Evolutionary conservation across 108 stramenopile species (phyloP), one percentile per base, ranked within the genome.

Genomic region (Nitzschia putrida): DNA sequence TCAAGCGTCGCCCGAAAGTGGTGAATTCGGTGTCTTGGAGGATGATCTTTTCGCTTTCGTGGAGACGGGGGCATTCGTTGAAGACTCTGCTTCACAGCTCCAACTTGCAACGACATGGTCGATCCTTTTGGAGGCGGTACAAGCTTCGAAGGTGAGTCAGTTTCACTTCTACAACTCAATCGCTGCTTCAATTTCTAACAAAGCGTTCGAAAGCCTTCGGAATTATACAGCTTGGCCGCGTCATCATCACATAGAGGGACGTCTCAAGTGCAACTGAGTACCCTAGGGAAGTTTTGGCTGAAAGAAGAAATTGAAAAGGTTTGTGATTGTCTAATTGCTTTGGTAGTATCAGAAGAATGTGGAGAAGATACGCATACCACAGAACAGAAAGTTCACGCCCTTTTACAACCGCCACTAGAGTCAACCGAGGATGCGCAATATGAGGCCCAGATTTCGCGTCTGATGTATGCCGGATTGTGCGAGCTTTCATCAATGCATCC

Each of bases 261-360:
- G 29, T n/a, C 26, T 39, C 58, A 18, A 39, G 6, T 69, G 1
- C 50, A 53, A 0, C 20, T 74, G 66, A 74, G 58, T 57, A 14
- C 74, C 11, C 53, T 53, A 23, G 74, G 54, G 6, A 69, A 69
- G 29, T 60, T 50, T 60, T 26, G 68, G 13, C 23, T 76, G 7
- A 45, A 44, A 4, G 41, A 68, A 29, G 60, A 68, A 39, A 42
- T 69, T 20, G 51, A 69, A 16, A 55, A 60, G 41, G 41, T 76
- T 20, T 76, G 68, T 24, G 61, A 63, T 52, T 76, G 74, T 39
- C 44, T 76, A 37, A 41, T 61, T 43, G 65, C 68, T 3, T 51
- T 76, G 13, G 58, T 49, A 21, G 26, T n/a, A 11, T 42, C 52
- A 37, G 37, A 24, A 44, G 41, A 53, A 0, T 45, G 22, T 8